phyloP scores from a whole-genome alignment of 345 rosid species.

The Cardiospermum halicacabum region DNA sequence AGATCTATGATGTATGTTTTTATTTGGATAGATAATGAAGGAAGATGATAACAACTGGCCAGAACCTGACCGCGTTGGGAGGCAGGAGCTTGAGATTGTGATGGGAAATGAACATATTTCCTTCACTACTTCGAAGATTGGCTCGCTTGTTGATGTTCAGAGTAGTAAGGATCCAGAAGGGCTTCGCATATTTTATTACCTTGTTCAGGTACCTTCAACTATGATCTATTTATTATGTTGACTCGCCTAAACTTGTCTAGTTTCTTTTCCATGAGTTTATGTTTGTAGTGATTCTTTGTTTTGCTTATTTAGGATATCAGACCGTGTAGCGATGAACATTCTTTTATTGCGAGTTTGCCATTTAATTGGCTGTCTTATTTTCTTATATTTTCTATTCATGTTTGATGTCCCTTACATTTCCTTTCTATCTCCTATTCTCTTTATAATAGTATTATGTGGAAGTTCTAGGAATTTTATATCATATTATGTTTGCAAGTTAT shows the following conservation, averaged over 20 bases:
- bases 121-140: conserved; percentile 93
- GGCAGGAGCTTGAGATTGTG: conserved; percentile 97
- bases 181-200: conserved; percentile 94
- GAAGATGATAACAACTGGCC: conserved; percentile 99
- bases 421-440: no score
- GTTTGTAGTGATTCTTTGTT: no score
- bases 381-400: no score
- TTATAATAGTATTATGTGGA: no score
- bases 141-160: conserved; percentile 95
- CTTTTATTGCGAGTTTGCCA: no score
- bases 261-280: background rate
- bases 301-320: no score
- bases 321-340: no score
- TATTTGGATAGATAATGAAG: conserved; percentile 72
- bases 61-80: conserved; percentile 92
- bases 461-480: no score
- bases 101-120: conserved; percentile 98
- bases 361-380: no score
- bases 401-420: no score
- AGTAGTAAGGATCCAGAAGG: conserved; percentile 98
- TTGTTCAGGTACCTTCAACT: conserved; percentile 75
- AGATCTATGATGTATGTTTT: background rate
- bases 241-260: background rate
- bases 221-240: background rate
- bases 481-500: no score